Percentiles rank a stretch among this genome's conserved stretches.
Evolutionary conservation across 2,329 filamentous ascomycete genomes (phyloP).

Genomic region (Trichoderma sp.): DNA sequence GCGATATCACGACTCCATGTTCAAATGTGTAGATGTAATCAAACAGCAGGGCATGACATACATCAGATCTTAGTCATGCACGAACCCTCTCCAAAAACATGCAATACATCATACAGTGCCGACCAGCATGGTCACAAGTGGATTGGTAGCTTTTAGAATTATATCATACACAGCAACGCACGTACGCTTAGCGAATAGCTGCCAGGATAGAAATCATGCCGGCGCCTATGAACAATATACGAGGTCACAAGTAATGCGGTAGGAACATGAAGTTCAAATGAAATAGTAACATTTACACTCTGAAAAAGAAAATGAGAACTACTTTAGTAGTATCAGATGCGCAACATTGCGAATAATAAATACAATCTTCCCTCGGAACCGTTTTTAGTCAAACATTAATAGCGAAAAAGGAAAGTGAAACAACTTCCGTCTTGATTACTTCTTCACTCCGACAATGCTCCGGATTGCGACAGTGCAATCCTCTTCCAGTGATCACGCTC

Average conservation of each 20-base stretch:
- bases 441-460: conserved; percentile 21
- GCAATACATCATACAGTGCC: too few relatives aligned
- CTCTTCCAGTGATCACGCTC: conserved; percentile 66
- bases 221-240: not conserved
- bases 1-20: not conserved
- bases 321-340: not conserved
- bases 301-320: not conserved
- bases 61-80: not conserved
- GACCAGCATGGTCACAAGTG: too few relatives aligned
- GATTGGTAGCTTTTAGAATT: too few relatives aligned
- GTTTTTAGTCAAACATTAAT: conserved; percentile 15
- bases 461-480: conserved; percentile 45
- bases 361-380: conserved; percentile 18
- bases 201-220: too few relatives aligned
- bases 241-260: not conserved
- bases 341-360: not conserved
- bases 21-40: not conserved
- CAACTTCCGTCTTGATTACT: conserved; percentile 17
- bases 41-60: not conserved
- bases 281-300: not conserved
- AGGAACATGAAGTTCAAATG: not conserved
- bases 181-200: too few relatives aligned
- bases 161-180: too few relatives aligned
- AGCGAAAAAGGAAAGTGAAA: conserved; percentile 19
- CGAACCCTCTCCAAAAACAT: not conserved